phyloP scores from a whole-genome alignment of 148 eudicot genomes.

The Camellia granthamiana region DNA sequence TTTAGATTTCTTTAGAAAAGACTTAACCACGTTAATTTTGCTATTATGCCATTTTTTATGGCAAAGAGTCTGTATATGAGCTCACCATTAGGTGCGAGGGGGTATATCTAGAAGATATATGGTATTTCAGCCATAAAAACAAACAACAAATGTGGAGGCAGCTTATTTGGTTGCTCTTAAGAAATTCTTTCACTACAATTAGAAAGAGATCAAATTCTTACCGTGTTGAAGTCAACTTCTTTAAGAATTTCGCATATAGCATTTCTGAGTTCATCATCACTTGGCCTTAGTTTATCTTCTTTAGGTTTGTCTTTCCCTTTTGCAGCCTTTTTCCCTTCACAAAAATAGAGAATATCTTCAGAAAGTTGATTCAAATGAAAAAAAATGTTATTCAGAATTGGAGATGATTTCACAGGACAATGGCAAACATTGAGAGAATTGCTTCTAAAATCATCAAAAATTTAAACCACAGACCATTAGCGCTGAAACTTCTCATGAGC shows the following conservation, averaged over 20 bases:
- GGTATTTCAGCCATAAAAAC: not conserved
- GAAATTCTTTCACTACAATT: not conserved
- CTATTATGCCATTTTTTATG: not conserved
- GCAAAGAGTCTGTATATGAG: not conserved
- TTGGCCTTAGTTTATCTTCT: slow-evolving; percentile 56
- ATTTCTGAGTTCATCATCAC: slow-evolving; percentile 67
- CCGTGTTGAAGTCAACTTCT: slow-evolving; percentile 96
- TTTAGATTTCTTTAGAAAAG: not conserved
- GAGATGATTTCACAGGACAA: slow-evolving; percentile 4
- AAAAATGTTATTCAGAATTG: not conserved
- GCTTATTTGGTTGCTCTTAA: not conserved
- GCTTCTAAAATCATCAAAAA: not conserved
- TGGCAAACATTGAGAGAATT: not conserved
- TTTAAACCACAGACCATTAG: not conserved
- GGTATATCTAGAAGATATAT: not conserved
- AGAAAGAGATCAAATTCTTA: slow-evolving; percentile 26
- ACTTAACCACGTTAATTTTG: not conserved
- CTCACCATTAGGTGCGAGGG: no score
- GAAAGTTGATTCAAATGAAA: not conserved
- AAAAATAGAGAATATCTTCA: slow-evolving; percentile 4
- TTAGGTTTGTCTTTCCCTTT: slow-evolving; percentile 67
- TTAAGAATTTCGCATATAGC: slow-evolving; percentile 82
- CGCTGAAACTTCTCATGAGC: not conserved
- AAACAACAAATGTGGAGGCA: not conserved
- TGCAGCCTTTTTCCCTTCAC: slow-evolving; percentile 54